phyloP scores from a whole-genome alignment of 768 basidiomycete genomes.

The Xanthoconium purpureum region DNA sequence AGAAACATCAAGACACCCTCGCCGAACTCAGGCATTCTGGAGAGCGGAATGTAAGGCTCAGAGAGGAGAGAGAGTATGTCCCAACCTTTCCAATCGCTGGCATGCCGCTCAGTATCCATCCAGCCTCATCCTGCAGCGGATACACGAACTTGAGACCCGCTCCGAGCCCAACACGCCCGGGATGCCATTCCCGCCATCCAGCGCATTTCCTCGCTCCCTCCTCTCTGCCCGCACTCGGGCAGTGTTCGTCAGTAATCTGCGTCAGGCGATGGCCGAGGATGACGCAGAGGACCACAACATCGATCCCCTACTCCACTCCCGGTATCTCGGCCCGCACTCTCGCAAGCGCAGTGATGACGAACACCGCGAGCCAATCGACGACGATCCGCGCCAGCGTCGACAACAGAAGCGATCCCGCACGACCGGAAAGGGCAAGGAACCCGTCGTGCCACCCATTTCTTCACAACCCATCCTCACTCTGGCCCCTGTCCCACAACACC shows the following conservation, averaged over 20 bases:
- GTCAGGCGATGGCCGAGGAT: slow-evolving; percentile 46
- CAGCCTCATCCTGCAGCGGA: slow-evolving; percentile 57
- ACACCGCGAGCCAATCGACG: slow-evolving; percentile 39
- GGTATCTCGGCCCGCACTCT: slow-evolving; percentile 44
- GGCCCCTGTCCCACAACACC: slow-evolving; percentile 20
- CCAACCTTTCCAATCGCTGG: background rate
- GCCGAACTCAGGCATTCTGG: slow-evolving; percentile 57
- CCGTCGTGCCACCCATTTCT: slow-evolving; percentile 18
- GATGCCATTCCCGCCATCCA: slow-evolving; percentile 38
- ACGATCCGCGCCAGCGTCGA: slow-evolving; percentile 45
- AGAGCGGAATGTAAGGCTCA: slow-evolving; percentile 60
- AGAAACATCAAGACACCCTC: slow-evolving; percentile 61
- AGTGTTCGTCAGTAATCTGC: slow-evolving; percentile 46
- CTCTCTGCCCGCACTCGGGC: slow-evolving; percentile 41
- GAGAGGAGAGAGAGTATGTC: slow-evolving; percentile 62
- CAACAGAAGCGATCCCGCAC: slow-evolving; percentile 32
- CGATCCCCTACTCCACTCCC: slow-evolving; percentile 46
- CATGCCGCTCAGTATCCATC: slow-evolving; percentile 1
- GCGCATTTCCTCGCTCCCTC: slow-evolving; percentile 50
- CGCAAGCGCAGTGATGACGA: slow-evolving; percentile 46
- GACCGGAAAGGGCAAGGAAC: slow-evolving; percentile 40
- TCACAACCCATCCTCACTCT: slow-evolving; percentile 29
- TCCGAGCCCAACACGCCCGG: slow-evolving; percentile 31
- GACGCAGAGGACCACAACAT: slow-evolving; percentile 41
- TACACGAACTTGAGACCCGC: slow-evolving; percentile 55